Conservation (phyloP, 768 basidiomycete species). For the Crassisporium funariophilum region DNA sequence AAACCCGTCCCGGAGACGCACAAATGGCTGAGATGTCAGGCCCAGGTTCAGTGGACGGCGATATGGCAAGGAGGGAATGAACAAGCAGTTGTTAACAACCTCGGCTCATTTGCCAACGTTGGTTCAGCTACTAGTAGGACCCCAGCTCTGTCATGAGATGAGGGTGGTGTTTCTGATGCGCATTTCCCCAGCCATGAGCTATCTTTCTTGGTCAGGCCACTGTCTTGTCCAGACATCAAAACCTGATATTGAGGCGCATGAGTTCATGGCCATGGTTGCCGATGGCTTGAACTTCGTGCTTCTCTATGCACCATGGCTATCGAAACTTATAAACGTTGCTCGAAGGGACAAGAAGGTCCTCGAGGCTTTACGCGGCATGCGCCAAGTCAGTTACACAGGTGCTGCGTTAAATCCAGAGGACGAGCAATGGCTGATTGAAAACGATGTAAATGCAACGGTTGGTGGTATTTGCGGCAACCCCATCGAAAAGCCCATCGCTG, state of each 20-base stretch:
- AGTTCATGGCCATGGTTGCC: constrained; percentile 22
- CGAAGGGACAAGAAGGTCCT: constrained; percentile 10
- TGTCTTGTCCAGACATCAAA: constrained; percentile 23
- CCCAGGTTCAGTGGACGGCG: constrained; percentile 48
- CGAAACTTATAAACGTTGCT: constrained; percentile 17
- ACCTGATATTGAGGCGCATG: constrained; percentile 18
- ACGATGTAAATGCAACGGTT: constrained; percentile 7
- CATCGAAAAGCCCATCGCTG: no score
- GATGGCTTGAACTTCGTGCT: constrained; percentile 19
- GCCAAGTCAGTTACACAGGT: constrained; percentile 23
- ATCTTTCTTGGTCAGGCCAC: constrained; percentile 18
- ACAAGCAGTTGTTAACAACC: constrained; percentile 11
- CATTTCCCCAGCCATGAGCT: constrained; percentile 16
- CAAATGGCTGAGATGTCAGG: constrained; percentile 52
- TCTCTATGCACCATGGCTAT: constrained; percentile 24
- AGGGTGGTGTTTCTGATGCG: background rate
- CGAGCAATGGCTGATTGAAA: constrained; percentile 11
- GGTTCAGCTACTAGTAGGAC: constrained; percentile 15
- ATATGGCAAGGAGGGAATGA: constrained; percentile 30
- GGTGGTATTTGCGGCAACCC: no score
- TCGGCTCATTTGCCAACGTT: constrained; percentile 16
- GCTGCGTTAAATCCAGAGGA: constrained; percentile 18
- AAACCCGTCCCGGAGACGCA: constrained; percentile 64
- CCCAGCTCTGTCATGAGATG: background rate
- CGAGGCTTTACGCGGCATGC: constrained; percentile 13